These are phyloP conservation scores for Rhytidhysteron rufulum DNA, from an alignment of 2,329 filamentous ascomycete genomes.

Conservation along the genomic window DNA sequence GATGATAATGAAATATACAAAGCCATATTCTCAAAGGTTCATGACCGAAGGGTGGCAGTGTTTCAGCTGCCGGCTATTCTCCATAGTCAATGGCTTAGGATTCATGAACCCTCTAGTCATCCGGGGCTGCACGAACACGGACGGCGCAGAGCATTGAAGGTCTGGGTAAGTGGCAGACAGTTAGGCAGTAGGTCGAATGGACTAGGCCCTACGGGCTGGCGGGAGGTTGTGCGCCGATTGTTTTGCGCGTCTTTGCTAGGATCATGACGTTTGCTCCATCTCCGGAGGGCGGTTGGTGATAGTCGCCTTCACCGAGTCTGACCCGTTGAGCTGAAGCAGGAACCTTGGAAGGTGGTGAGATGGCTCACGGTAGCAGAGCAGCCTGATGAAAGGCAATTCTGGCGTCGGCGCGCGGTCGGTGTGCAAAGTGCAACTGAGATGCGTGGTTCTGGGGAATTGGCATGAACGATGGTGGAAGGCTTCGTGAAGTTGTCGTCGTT, in stretches of 20 bases:
- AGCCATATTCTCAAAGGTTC: conserved; percentile 9
- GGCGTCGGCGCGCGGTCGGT: conserved; percentile 8
- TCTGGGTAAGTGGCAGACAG: background rate
- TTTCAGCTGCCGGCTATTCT: conserved; percentile 22
- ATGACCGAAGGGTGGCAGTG: conserved; percentile 22
- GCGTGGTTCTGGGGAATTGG: conserved; percentile 3
- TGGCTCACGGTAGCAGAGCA: background rate
- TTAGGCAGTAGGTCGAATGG: background rate
- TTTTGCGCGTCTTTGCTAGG: conserved; percentile 1
- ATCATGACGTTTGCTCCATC: conserved; percentile 1
- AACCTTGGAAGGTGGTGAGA: conserved; percentile 1
- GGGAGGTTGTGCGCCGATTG: background rate
- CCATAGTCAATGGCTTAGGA: conserved; percentile 7
- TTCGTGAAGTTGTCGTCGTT: conserved; percentile 4
- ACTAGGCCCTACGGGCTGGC: background rate
- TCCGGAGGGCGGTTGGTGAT: conserved; percentile 3
- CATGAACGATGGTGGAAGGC: conserved; percentile 1
- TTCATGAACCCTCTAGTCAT: conserved; percentile 5
- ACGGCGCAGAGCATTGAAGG: conserved; percentile 1
- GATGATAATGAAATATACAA: conserved; percentile 6
- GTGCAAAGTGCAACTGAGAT: conserved; percentile 6
- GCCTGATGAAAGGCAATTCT: conserved; percentile 6
- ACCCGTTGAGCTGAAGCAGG: background rate
- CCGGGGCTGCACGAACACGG: background rate
- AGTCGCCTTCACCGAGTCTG: conserved; percentile 11